Percentiles rank a stretch among this genome's conserved stretches.
phyloP scores from a whole-genome alignment of 73 alveolate species.

The Stentor coeruleus region DNA sequence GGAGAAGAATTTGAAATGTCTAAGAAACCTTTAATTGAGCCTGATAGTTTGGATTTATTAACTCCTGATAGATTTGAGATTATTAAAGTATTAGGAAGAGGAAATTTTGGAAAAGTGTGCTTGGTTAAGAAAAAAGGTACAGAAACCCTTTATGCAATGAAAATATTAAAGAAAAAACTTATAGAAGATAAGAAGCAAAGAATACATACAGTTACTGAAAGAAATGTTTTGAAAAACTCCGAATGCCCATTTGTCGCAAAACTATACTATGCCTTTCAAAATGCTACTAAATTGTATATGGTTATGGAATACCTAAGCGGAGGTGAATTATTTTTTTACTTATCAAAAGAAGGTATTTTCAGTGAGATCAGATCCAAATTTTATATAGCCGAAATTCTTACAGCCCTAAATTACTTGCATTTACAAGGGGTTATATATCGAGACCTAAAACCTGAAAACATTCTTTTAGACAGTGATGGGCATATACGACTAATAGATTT shows the following conservation, averaged over 20 bases:
- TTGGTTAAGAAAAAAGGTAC: constrained; percentile 49
- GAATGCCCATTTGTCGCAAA: constrained; percentile 81
- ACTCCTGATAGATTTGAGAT: constrained; percentile 34
- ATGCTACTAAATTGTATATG: constrained; percentile 77
- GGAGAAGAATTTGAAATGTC: background rate
- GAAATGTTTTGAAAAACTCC: constrained; percentile 62
- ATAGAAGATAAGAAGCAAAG: constrained; percentile 67
- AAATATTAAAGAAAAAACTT: constrained; percentile 71
- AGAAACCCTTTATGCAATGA: constrained; percentile 60
- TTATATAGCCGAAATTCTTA: constrained; percentile 40
- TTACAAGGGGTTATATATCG: constrained; percentile 52
- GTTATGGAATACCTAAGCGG: constrained; percentile 67
- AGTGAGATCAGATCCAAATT: constrained; percentile 32
- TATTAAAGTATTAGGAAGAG: constrained; percentile 39
- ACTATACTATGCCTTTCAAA: constrained; percentile 82
- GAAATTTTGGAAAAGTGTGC: constrained; percentile 57
- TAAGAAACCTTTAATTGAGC: background rate
- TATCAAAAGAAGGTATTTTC: constrained; percentile 32
- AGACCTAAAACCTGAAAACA: constrained; percentile 88
- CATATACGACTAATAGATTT: constrained; percentile 89
- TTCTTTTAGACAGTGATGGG: constrained; percentile 76
- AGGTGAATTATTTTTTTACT: constrained; percentile 37
- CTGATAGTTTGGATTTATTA: background rate
- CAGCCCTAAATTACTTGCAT: constrained; percentile 58
- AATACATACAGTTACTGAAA: constrained; percentile 76